Evolutionary conservation across 148 eudicot genomes (phyloP).

Genomic region (Drosera capensis): DNA sequence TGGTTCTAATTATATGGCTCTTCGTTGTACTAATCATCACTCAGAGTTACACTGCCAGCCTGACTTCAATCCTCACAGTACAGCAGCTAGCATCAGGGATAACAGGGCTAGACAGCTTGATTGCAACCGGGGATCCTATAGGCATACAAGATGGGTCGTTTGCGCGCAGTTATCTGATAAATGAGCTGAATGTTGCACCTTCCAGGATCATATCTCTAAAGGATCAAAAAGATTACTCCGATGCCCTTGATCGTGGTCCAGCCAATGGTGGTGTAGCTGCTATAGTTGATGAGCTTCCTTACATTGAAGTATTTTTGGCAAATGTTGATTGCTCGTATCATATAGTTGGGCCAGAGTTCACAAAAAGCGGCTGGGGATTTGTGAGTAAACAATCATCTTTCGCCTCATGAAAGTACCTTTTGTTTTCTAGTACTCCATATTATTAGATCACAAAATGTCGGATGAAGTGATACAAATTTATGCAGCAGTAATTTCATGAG

Average conservation of each 20-base stretch:
- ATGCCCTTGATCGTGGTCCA: slow-evolving; percentile 50
- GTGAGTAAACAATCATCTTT: slow-evolving; percentile 40
- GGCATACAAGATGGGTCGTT: slow-evolving; percentile 85
- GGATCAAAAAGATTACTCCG: slow-evolving; percentile 24
- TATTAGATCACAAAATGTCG: too few species aligned
- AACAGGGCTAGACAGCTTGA: slow-evolving; percentile 61
- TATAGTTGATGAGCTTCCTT: slow-evolving; percentile 82
- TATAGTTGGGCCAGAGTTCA: slow-evolving; percentile 66
- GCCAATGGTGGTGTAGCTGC: slow-evolving; percentile 74
- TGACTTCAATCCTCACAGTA: slow-evolving; percentile 81
- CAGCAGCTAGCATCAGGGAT: slow-evolving; percentile 56
- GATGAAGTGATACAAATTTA: too few species aligned
- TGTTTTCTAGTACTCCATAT: too few species aligned
- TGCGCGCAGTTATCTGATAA: slow-evolving; percentile 44
- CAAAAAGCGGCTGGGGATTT: slow-evolving; percentile 88
- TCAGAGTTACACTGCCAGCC: slow-evolving; percentile 88
- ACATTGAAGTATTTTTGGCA: slow-evolving; percentile 44
- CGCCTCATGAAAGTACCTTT: neutral
- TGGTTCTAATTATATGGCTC: slow-evolving; percentile 70
- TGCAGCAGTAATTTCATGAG: too few species aligned
- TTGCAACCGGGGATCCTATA: slow-evolving; percentile 44
- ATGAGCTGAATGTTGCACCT: slow-evolving; percentile 39
- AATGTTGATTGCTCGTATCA: slow-evolving; percentile 33
- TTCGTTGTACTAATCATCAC: slow-evolving; percentile 69
- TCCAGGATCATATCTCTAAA: slow-evolving; percentile 41